Conservation (phyloP, 2,329 filamentous ascomycete genomes). For the Botrytis fabae region DNA sequence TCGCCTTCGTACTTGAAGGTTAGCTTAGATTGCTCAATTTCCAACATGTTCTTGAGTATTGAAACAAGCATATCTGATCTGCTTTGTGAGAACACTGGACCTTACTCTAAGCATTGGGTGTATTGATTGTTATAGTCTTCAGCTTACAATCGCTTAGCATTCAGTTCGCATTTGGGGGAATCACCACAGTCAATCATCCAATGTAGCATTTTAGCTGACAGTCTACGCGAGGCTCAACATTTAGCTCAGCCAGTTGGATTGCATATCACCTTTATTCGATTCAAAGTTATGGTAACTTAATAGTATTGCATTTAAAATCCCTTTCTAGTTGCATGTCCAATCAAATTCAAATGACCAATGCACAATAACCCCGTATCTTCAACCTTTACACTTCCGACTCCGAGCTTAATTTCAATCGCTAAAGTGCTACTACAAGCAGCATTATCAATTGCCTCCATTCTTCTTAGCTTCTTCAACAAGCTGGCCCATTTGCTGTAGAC, state of each 20-base stretch:
- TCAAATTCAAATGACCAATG: neutral
- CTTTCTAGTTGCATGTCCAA: neutral
- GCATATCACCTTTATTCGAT: neutral
- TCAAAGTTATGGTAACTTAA: neutral
- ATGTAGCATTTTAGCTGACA: neutral
- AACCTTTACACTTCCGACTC: no score
- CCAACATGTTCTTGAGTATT: neutral
- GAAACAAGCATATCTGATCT: neutral
- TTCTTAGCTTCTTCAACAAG: neutral
- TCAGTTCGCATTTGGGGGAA: neutral
- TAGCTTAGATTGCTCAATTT: neutral
- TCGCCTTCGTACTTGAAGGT: no score
- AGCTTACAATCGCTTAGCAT: neutral
- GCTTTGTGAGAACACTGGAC: neutral
- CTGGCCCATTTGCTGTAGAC: neutral
- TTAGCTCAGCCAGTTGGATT: neutral
- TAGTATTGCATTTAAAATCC: neutral
- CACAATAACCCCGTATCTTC: neutral
- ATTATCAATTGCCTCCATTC: neutral
- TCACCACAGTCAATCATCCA: neutral
- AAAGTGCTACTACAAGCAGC: neutral
- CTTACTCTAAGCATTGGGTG: no score
- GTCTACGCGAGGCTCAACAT: neutral
- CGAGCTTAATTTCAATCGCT: neutral
- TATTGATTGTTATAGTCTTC: neutral